A percentile compares a stretch with the other conserved stretches of the same genome.
These are phyloP conservation scores for Sordariomycetes sp. DNA, from an alignment of 2,329 filamentous ascomycete genomes.

Conservation along the genomic window DNA sequence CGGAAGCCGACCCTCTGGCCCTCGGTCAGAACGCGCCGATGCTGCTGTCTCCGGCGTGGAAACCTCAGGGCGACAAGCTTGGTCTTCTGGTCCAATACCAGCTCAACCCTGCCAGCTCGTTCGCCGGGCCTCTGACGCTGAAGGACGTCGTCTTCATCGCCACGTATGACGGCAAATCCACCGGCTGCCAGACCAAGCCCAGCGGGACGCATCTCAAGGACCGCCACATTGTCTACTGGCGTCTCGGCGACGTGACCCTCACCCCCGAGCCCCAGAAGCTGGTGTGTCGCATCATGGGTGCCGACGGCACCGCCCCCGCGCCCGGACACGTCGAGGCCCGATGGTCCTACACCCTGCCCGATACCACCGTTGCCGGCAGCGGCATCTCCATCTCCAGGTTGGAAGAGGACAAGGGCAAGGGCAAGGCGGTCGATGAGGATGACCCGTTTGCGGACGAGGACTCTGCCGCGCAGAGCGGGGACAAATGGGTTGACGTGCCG, in stretches of 20 bases:
- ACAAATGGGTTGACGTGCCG: constrained; percentile 58
- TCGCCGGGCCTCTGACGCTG: constrained; percentile 30
- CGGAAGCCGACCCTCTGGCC: constrained; percentile 9
- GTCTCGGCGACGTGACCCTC: constrained; percentile 64
- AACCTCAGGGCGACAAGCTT: constrained; percentile 74
- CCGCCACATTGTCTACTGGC: constrained; percentile 72
- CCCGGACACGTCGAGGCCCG: constrained; percentile 73
- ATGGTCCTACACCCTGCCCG: constrained; percentile 53
- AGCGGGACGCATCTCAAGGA: constrained; percentile 71
- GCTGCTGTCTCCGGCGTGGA: constrained; percentile 69
- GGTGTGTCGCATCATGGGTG: constrained; percentile 69
- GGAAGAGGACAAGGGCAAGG: constrained; percentile 40
- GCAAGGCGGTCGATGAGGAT: constrained; percentile 37
- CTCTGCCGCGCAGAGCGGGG: constrained; percentile 10
- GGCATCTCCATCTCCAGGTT: constrained; percentile 57
- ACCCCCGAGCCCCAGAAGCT: constrained; percentile 62
- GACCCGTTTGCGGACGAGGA: constrained; percentile 61
- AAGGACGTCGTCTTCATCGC: constrained; percentile 70
- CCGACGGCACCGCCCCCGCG: constrained; percentile 60
- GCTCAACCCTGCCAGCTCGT: constrained; percentile 60
- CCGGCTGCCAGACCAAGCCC: constrained; percentile 67
- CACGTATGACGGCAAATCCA: constrained; percentile 60
- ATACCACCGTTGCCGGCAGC: constrained; percentile 32
- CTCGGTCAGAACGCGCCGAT: constrained; percentile 58
- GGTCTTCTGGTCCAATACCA: constrained; percentile 78